phyloP scores from a whole-genome alignment of 805 yeast genomes.

The Ogataea dorogensis region DNA sequence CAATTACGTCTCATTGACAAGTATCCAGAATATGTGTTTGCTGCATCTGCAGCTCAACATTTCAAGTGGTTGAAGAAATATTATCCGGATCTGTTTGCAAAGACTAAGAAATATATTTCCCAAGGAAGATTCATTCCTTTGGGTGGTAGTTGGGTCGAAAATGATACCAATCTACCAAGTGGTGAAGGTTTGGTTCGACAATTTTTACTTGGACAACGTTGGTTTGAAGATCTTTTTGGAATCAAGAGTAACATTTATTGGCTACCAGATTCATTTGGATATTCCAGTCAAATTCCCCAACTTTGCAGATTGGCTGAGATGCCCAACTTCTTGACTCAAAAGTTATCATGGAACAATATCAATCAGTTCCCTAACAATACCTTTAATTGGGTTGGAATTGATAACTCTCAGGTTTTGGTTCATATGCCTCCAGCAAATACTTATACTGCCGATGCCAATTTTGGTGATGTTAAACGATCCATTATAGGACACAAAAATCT shows the following conservation, averaged over 20 bases:
- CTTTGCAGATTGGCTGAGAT: slow-evolving; percentile 85
- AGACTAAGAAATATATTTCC: slow-evolving; percentile 62
- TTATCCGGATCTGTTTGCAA: slow-evolving; percentile 75
- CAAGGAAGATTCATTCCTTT: slow-evolving; percentile 81
- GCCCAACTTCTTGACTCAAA: slow-evolving; percentile 84
- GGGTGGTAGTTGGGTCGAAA: slow-evolving; percentile 98
- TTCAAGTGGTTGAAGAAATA: slow-evolving; percentile 87
- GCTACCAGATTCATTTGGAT: slow-evolving; percentile 98
- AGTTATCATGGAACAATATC: slow-evolving; percentile 94
- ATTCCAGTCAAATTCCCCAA: slow-evolving; percentile 93
- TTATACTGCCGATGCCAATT: slow-evolving; percentile 88
- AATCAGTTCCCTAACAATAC: slow-evolving; percentile 86
- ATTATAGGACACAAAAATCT: slow-evolving; percentile 79
- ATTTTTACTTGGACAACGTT: slow-evolving; percentile 86
- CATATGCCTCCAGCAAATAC: slow-evolving; percentile 99
- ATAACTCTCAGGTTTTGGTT: slow-evolving; percentile 87
- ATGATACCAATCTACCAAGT: slow-evolving; percentile 92
- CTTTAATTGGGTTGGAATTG: slow-evolving; percentile 93
- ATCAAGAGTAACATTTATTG: slow-evolving; percentile 73
- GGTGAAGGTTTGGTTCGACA: slow-evolving; percentile 92
- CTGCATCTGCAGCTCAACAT: slow-evolving; percentile 95
- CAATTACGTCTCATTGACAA: slow-evolving; percentile 80
- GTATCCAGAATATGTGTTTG: slow-evolving; percentile 92
- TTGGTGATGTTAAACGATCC: slow-evolving; percentile 87
- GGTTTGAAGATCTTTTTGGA: slow-evolving; percentile 78